Conservation (phyloP, 2,329 filamentous ascomycete genomes). For the Cladosporium cucumerinum region DNA sequence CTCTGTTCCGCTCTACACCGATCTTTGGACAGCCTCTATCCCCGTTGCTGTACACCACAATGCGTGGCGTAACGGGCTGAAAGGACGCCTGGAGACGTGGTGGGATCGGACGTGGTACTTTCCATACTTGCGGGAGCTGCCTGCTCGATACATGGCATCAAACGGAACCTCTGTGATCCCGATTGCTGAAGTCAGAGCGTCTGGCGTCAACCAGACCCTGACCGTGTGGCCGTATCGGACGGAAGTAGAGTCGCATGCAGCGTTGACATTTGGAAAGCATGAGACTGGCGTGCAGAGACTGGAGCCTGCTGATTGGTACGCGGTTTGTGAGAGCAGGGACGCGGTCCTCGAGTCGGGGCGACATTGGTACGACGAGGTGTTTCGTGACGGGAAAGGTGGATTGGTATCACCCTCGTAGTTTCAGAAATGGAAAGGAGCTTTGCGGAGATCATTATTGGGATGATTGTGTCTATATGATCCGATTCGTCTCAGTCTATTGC, state of each 20-base stretch:
- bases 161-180: neutral
- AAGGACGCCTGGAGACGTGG: conserved; percentile 14
- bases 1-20: conserved; percentile 8
- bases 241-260: neutral
- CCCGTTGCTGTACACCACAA: conserved; percentile 18
- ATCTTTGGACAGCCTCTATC: conserved; percentile 16
- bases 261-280: neutral
- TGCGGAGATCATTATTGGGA: neutral
- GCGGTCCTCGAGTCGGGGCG: neutral
- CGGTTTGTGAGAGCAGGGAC: neutral
- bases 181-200: neutral
- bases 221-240: neutral
- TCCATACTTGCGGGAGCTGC: neutral
- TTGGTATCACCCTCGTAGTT: neutral
- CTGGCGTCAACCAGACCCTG: neutral
- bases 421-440: neutral
- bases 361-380: neutral
- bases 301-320: neutral
- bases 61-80: conserved; percentile 8
- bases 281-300: neutral
- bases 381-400: neutral
- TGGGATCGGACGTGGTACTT: conserved; percentile 11
- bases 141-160: neutral
- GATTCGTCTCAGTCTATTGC: neutral
- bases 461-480: neutral